These are phyloP conservation scores for Linum tenue DNA, from an alignment of 345 rosid species.

Conservation along the genomic window DNA sequence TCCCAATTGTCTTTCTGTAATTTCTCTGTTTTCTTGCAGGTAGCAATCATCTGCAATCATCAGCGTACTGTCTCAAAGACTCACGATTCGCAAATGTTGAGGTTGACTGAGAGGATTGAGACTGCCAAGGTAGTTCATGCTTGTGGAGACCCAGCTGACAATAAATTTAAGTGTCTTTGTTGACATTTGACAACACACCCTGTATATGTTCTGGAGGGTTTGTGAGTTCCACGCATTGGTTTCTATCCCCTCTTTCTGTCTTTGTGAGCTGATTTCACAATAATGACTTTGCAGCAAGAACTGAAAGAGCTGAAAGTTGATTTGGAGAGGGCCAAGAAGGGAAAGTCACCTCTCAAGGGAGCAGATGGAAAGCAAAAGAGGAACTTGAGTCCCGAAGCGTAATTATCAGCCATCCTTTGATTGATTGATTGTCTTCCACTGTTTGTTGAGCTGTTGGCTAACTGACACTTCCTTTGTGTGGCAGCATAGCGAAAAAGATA, in stretches of 20 bases:
- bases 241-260: too few relatives aligned
- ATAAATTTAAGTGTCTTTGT: background rate
- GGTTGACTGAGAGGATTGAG: constrained; percentile 57
- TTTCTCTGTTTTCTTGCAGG: constrained; percentile 40
- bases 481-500: constrained; percentile 75
- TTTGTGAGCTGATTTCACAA: constrained; percentile 14
- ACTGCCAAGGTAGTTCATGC: constrained; percentile 53
- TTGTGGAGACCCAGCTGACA: background rate
- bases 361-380: constrained; percentile 80
- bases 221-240: background rate
- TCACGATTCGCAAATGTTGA: constrained; percentile 73
- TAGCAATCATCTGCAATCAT: constrained; percentile 97
- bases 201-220: background rate
- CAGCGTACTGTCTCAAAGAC: constrained; percentile 84
- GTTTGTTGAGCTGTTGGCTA: too few relatives aligned
- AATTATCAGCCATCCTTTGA: constrained; percentile 18
- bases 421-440: background rate
- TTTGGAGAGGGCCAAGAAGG: constrained; percentile 74
- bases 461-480: background rate
- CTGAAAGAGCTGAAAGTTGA: constrained; percentile 61
- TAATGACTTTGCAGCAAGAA: constrained; percentile 32
- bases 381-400: constrained; percentile 75
- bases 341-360: constrained; percentile 77
- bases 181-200: background rate
- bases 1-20: constrained; percentile 2